A percentile compares a stretch with the other conserved stretches of the same genome.
phyloP scores from a whole-genome alignment of 345 rosid genomes.

The Mercurialis annua region DNA sequence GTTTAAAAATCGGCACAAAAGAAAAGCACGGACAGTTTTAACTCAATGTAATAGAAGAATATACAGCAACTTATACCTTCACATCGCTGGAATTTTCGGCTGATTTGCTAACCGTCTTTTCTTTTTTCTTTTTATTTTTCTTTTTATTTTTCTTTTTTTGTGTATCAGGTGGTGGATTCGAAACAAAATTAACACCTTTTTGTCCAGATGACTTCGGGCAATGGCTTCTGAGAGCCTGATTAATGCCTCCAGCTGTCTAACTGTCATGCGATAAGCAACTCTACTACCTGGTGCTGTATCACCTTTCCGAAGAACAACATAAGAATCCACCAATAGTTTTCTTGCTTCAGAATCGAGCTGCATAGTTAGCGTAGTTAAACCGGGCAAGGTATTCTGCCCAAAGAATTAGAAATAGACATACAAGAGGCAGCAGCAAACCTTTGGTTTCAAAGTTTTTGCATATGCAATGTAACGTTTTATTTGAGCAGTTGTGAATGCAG shows the following conservation, averaged over 20 bases:
- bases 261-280: conserved; percentile 97
- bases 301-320: conserved; percentile 79
- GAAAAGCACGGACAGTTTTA: too few species aligned
- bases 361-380: conserved; percentile 17
- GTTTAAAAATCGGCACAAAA: too few species aligned
- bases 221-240: conserved; percentile 93
- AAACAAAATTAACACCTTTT: too few species aligned
- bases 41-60: too few species aligned
- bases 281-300: conserved; percentile 87
- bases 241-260: conserved; percentile 91
- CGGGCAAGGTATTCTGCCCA: not conserved
- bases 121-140: too few species aligned
- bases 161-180: too few species aligned
- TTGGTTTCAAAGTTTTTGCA: conserved; percentile 88
- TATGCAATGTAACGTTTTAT: conserved; percentile 86
- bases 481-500: conserved; percentile 81
- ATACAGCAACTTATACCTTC: too few species aligned
- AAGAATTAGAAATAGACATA: not conserved
- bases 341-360: conserved; percentile 86
- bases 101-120: too few species aligned
- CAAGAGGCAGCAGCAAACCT: conserved; percentile 41
- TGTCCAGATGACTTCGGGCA: conserved; percentile 80
- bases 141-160: too few species aligned
- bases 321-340: conserved; percentile 77
- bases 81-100: too few species aligned